Evolutionary conservation across 73 alveolate species (phyloP), one percentile per base, ranked within the genome.

Genomic region (Paramecium caudatum): DNA sequence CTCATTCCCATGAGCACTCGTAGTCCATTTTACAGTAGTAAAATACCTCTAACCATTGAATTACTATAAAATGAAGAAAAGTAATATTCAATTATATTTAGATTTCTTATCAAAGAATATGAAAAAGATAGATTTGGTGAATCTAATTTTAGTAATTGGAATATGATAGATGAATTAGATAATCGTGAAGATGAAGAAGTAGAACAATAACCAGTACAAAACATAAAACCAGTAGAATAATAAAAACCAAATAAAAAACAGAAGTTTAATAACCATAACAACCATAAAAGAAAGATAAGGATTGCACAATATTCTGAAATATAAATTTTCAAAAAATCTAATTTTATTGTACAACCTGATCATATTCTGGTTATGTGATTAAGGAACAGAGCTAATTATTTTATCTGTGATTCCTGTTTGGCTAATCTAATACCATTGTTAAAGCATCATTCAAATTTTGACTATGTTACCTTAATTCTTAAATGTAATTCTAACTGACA

Each of bases 1-100:
- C 43, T 41, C 34, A 86, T 86, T 4, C 93, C 93, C 2, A 62
- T 86, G 84, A 86, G 93, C 19, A 86, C 63, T n/a, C 68, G 93
- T 5, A 86, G 84, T 78, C 93, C 93, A 47, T 62, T 78, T 19
- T 86, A 62, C 10, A 86, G 90, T 41, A 55, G 86, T 37, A 86
- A 86, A 41, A 86, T 86, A 7, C 93, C 93, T 15, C 27, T 86
- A 7, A 86, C 93, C 1, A 78, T 86, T 61, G 93, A 86, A 46
- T 86, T 86, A 46, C 62, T 86, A 30, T 78, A 70, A 5, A 86
- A 86, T 21, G 93, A 86, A 86, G 93, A 86, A 16, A 45, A 86
- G 78, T 86, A 74, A 74, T 15, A 15, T 1, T n/a, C 32, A 37
- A 13, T 27, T 13, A 32, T 25, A 4, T 0, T 69, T 34, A 74